Conservation (phyloP, 306 rosid species). For the Cucurbita ficifolia region DNA sequence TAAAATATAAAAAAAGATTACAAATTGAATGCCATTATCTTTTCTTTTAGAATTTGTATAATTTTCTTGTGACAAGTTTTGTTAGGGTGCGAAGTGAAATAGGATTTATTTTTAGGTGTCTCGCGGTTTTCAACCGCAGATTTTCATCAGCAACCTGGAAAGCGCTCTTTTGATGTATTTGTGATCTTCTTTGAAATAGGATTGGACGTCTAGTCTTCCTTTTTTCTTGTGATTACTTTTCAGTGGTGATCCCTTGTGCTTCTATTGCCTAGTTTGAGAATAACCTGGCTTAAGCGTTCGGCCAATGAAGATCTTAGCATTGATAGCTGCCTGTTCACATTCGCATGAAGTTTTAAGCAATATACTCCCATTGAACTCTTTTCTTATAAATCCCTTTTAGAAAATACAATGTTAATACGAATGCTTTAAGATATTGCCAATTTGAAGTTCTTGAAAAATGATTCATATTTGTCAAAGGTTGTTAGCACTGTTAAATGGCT, state of each 20-base stretch:
- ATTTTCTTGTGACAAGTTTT: background rate
- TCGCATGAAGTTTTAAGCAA: background rate
- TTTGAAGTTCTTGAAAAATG: slow-evolving; percentile 6
- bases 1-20: background rate
- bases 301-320: background rate
- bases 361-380: background rate
- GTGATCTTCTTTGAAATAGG: background rate
- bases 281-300: background rate
- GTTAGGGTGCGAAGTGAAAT: background rate
- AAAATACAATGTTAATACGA: background rate
- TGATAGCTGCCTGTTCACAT: background rate
- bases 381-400: background rate
- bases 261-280: background rate
- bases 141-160: background rate
- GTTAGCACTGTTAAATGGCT: slow-evolving; percentile 99
- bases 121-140: background rate
- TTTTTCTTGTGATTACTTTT: background rate
- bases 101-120: background rate
- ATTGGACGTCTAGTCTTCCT: background rate
- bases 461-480: slow-evolving; percentile 38
- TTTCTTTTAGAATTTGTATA: background rate
- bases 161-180: background rate
- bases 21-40: background rate
- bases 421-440: background rate
- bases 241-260: background rate